These are phyloP conservation scores for Tetramitus jugosus DNA, from an alignment of 208 protist genomes.

Conservation along the genomic window DNA sequence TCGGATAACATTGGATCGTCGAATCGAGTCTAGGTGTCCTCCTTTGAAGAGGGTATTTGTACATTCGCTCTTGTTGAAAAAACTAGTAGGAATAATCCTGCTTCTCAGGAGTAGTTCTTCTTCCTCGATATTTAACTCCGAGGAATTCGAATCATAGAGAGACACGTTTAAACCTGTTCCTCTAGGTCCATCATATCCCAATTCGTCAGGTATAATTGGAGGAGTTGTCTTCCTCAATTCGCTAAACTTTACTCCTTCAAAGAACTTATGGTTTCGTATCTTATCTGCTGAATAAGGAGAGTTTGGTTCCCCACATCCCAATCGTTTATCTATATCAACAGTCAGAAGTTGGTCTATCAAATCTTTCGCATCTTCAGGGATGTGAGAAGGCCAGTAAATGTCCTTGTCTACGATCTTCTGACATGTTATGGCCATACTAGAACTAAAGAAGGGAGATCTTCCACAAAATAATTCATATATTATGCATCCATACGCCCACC, in stretches of 20 bases:
- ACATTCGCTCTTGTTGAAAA: too few relatives aligned
- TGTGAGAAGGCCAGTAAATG: slow-evolving; percentile 25
- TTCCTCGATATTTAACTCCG: too few relatives aligned
- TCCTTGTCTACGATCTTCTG: slow-evolving; percentile 30
- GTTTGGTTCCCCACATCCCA: slow-evolving; percentile 16
- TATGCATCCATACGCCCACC: slow-evolving; percentile 34
- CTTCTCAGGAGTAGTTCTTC: too few relatives aligned
- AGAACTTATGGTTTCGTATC: slow-evolving; percentile 9
- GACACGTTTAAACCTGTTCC: neutral
- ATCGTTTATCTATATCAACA: slow-evolving; percentile 14
- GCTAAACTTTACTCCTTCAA: slow-evolving; percentile 19
- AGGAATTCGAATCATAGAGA: too few relatives aligned
- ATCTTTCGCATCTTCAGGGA: slow-evolving; percentile 27
- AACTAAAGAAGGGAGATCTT: slow-evolving; percentile 16
- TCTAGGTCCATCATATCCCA: neutral
- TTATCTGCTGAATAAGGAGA: neutral
- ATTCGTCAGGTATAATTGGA: slow-evolving; percentile 6
- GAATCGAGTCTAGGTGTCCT: too few relatives aligned
- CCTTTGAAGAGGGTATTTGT: too few relatives aligned
- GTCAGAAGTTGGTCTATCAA: slow-evolving; percentile 27
- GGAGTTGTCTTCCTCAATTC: neutral
- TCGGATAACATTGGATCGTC: too few relatives aligned
- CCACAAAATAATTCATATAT: slow-evolving; percentile 24
- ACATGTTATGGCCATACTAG: slow-evolving; percentile 19
- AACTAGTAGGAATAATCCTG: too few relatives aligned